Base-by-base conservation (phyloP, 139 green algal species). In the Chlamydomonas eustigma region DNA sequence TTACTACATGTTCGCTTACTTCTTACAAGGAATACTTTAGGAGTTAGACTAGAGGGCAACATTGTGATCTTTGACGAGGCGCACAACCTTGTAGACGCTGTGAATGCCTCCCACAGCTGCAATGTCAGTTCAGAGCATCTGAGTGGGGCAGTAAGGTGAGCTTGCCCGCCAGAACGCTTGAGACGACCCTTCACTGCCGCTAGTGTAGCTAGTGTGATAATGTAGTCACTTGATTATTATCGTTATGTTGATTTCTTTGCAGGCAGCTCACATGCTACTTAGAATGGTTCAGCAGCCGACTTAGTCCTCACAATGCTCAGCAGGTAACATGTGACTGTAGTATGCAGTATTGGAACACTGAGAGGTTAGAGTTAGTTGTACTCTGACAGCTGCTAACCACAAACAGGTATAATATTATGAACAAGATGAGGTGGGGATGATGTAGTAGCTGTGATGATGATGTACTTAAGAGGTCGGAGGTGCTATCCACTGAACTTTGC, bases 21-120 rank as follows among this genome's bases (percentile, higher is more conserved):
- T n/a, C n/a, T n/a, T n/a, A n/a, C n/a, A n/a, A 64, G 76, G 35
- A 38, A 50, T 31, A 69, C 71, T 35, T 63, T 82, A 31, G 80
- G 80, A 12, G 38, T 85, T 30, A 18, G 30, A 3, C 76, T 85
- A 52, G 52, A 73, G 24, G 85, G 76, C 6, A 38, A 63, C 22
- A 87, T 98, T 25, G 81, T 99, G 6, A 83, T 99, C 18, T 78
- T 99, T 18, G 95, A 99, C 74, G 95, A 99, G 86, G 95, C 93
- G 1, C 95, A 99, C 89, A 99, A 99, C 86, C 86, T 98, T 66
- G 88, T 90, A 65, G 83, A 93, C 51, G 90, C 90, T 2, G 83
- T 97, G 51, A 91, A 91, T 74, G 74, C 35, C 64, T 80, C 85
- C 18, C 90, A 97, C 88, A 90, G 85, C 35, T 83, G 86, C 1